These are phyloP conservation scores for Telfairia occidentalis DNA, from an alignment of 331 rosid species.

Conservation along the genomic window DNA sequence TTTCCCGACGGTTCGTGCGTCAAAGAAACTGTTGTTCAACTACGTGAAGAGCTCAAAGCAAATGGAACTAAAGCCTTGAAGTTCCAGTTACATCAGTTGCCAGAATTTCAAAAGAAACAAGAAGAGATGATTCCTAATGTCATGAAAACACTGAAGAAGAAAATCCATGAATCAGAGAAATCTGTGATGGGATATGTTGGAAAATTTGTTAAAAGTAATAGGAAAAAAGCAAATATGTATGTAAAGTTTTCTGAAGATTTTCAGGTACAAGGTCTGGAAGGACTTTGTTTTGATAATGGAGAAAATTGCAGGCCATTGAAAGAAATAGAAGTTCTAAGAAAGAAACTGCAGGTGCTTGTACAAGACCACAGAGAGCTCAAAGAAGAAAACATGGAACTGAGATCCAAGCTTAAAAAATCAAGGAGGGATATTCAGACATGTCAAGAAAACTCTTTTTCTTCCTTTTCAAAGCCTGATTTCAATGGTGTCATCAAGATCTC, in stretches of 20 bases:
- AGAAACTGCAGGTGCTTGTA: slow-evolving; percentile 30
- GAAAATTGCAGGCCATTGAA: slow-evolving; percentile 4
- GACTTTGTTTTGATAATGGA: not conserved
- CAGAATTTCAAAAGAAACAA: slow-evolving; percentile 23
- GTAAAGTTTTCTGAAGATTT: slow-evolving; percentile 27
- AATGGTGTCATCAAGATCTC: not conserved
- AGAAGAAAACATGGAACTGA: not conserved
- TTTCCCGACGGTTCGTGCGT: slow-evolving; percentile 5
- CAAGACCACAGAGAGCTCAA: slow-evolving; percentile 4
- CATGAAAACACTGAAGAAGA: slow-evolving; percentile 25
- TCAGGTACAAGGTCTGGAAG: not conserved
- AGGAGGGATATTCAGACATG: not conserved
- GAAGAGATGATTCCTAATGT: slow-evolving; percentile 22
- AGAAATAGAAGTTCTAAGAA: slow-evolving; percentile 18
- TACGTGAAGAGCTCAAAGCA: slow-evolving; percentile 32
- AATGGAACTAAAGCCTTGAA: slow-evolving; percentile 23
- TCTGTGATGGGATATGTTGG: slow-evolving; percentile 8
- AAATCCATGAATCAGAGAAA: slow-evolving; percentile 19
- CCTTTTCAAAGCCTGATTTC: not conserved
- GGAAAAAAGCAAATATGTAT: slow-evolving; percentile 21
- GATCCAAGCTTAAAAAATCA: not conserved
- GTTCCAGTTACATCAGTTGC: slow-evolving; percentile 14
- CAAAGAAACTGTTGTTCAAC: slow-evolving; percentile 12
- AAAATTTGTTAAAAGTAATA: slow-evolving; percentile 20
- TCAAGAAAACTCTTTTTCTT: not conserved